These are phyloP conservation scores for Fusarium multiceps DNA, from an alignment of 2,329 filamentous ascomycete species.

Conservation along the genomic window DNA sequence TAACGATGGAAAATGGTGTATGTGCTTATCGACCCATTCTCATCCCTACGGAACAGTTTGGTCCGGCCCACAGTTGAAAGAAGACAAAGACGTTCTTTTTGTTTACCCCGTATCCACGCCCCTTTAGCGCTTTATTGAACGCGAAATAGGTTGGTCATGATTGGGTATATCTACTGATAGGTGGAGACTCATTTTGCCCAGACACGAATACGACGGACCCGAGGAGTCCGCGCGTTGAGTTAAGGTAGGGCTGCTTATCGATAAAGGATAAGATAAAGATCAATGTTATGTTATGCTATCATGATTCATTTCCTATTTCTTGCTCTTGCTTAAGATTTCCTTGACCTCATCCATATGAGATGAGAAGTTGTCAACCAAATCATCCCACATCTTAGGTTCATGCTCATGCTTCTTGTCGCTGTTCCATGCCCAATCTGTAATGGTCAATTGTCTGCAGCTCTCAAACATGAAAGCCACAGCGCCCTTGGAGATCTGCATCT, in stretches of 20 bases:
- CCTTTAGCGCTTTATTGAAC: not conserved
- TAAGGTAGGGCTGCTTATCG: not conserved
- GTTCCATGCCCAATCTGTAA: slow-evolving; percentile 43
- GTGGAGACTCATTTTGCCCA: not conserved
- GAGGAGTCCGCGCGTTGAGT: not conserved
- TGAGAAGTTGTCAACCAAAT: slow-evolving; percentile 42
- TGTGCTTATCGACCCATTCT: slow-evolving; percentile 35
- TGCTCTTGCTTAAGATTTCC: slow-evolving; percentile 22
- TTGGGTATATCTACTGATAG: rapidly evolving
- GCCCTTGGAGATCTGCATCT: slow-evolving; percentile 41
- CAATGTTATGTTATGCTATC: not conserved
- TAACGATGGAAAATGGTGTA: not conserved
- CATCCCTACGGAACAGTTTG: slow-evolving; percentile 24
- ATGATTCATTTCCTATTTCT: not conserved
- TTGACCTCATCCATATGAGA: slow-evolving; percentile 38
- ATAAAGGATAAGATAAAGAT: not conserved
- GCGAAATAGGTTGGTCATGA: not conserved
- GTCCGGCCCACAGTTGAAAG: slow-evolving; percentile 31
- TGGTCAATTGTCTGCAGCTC: slow-evolving; percentile 41
- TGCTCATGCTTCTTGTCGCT: slow-evolving; percentile 44
- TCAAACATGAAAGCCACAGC: slow-evolving; percentile 44
- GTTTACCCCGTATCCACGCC: not conserved
- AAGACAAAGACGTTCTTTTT: not conserved
- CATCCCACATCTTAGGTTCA: slow-evolving; percentile 45
- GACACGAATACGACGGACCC: slow-evolving; percentile 28